Evolutionary conservation across 495 filamentous ascomycete genomes (phyloP).

Genomic region (Penicillium bovifimosum): DNA sequence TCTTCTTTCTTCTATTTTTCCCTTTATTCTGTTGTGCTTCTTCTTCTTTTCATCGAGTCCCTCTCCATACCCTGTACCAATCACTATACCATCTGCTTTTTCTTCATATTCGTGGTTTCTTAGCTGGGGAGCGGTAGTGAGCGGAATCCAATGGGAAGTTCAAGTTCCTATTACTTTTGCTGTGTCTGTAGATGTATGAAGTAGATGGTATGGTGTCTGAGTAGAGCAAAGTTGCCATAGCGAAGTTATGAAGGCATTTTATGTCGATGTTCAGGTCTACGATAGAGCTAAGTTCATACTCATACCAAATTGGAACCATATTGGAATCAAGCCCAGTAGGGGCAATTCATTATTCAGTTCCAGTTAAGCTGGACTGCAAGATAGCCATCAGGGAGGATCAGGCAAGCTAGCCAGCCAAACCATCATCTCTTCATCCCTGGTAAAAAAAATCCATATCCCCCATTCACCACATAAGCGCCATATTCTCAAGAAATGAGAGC

Average conservation of each 20-base stretch:
- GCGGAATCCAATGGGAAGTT: constrained; percentile 10
- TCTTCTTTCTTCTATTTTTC: constrained; percentile 10
- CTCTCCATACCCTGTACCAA: constrained; percentile 30
- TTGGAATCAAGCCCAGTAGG: not conserved
- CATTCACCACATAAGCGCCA: constrained; percentile 4
- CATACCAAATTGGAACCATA: not conserved
- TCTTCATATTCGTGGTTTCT: constrained; percentile 11
- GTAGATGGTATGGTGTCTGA: not conserved
- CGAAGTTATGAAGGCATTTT: no score
- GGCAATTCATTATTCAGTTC: constrained; percentile 1
- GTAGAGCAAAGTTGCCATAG: no score
- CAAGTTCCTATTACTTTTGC: not conserved
- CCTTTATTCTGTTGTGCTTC: constrained; percentile 9
- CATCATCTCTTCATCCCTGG: not conserved
- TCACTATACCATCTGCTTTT: constrained; percentile 28
- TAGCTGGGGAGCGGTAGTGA: constrained; percentile 7
- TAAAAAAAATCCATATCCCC: constrained; percentile 2
- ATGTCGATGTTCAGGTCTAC: no score
- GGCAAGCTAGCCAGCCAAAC: not conserved
- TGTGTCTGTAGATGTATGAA: not conserved
- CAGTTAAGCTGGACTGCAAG: not conserved
- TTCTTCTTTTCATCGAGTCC: constrained; percentile 2
- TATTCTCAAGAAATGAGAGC: not conserved
- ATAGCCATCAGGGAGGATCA: not conserved
- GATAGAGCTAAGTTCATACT: not conserved